Conservation (phyloP, 352 stramenopile genomes). For the Phytophthora tentaculata region DNA sequence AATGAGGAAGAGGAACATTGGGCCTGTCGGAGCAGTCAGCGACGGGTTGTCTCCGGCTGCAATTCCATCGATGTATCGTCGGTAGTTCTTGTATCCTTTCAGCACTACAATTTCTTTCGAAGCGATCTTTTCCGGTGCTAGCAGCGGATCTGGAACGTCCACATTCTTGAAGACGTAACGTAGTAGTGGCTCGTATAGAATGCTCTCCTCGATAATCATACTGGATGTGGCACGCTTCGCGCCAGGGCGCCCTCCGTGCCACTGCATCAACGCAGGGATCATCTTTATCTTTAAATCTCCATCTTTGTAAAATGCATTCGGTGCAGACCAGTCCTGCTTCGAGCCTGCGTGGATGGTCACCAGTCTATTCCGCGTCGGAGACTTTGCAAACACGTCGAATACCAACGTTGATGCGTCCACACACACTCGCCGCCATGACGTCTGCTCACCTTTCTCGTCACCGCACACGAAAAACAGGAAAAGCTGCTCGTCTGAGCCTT, state of each 20-base stretch:
- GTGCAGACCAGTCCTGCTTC: conserved; percentile 58
- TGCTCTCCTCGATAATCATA: conserved; percentile 60
- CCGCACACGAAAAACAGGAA: conserved; percentile 80
- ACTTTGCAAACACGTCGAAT: conserved; percentile 66
- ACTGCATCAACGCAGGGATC: conserved; percentile 72
- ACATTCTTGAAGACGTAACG: conserved; percentile 76
- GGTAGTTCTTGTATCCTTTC: conserved; percentile 48
- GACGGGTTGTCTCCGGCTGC: conserved; percentile 19
- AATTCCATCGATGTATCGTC: conserved; percentile 51
- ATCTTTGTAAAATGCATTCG: conserved; percentile 70
- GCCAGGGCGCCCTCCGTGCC: conserved; percentile 46
- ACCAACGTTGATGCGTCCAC: conserved; percentile 49
- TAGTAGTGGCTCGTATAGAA: conserved; percentile 68
- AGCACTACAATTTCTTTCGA: conserved; percentile 63
- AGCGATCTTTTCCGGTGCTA: conserved; percentile 43
- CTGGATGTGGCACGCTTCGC: conserved; percentile 59
- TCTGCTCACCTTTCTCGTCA: conserved; percentile 52
- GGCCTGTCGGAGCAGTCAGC: conserved; percentile 34
- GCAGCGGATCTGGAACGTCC: conserved; percentile 52
- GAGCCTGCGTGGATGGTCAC: conserved; percentile 67
- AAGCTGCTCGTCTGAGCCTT: conserved; percentile 47
- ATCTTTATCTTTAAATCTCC: conserved; percentile 67
- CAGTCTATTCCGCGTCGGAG: conserved; percentile 49
- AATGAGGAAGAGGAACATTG: conserved; percentile 75
- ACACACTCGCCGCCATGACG: conserved; percentile 56